Conservation (phyloP, 768 basidiomycete genomes). For the Termitomyces sp. region DNA sequence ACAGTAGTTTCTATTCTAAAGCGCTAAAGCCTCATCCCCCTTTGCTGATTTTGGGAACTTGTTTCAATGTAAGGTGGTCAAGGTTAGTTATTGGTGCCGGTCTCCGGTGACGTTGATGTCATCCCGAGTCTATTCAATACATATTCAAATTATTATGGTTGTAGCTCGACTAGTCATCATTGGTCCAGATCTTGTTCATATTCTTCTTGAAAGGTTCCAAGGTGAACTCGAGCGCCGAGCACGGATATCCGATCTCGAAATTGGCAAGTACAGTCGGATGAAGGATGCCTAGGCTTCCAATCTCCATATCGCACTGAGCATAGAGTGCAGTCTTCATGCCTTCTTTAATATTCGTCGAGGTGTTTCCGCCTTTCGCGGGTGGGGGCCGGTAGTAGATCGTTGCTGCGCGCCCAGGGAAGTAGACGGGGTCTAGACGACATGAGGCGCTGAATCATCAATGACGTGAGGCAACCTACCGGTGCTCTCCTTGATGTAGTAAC, state of each 20-base stretch:
- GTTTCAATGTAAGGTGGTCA: background rate
- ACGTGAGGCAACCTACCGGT: constrained; percentile 51
- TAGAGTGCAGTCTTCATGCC: constrained; percentile 40
- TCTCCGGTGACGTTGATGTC: background rate
- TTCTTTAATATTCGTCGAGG: constrained; percentile 32
- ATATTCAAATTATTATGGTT: background rate
- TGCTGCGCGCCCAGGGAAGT: constrained; percentile 94
- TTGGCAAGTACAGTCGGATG: constrained; percentile 90
- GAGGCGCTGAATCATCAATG: background rate
- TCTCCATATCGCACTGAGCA: constrained; percentile 54
- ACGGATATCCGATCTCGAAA: constrained; percentile 93
- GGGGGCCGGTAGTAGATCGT: constrained; percentile 80
- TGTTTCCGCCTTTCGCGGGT: constrained; percentile 25
- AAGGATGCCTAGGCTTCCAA: constrained; percentile 90
- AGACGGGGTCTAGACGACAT: constrained; percentile 67
- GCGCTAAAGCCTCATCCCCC: background rate
- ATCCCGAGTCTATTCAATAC: constrained; percentile 15
- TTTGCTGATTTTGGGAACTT: background rate
- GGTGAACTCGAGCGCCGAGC: constrained; percentile 91
- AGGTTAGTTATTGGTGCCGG: background rate
- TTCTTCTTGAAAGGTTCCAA: constrained; percentile 91
- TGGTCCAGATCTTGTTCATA: constrained; percentile 52
- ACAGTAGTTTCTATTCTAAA: background rate
- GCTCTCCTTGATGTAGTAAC: constrained; percentile 90
- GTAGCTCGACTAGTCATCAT: constrained; percentile 34